phyloP scores from a whole-genome alignment of 1,284 basidiomycete genomes.

The Spongiforma sp. region DNA sequence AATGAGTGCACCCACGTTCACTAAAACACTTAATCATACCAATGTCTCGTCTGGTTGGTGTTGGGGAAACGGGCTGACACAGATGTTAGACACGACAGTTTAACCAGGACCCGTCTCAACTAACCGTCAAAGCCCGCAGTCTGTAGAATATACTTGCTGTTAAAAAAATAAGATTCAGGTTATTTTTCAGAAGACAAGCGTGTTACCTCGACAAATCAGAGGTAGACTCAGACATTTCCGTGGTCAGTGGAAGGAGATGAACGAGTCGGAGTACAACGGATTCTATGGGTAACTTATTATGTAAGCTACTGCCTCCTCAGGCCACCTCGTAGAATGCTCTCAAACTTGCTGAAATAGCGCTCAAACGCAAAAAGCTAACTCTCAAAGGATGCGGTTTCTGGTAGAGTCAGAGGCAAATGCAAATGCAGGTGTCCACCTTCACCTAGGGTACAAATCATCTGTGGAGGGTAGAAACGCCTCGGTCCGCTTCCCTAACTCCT shows the following conservation, averaged over 20 bases:
- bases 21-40: constrained; percentile 53
- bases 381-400: constrained; percentile 28
- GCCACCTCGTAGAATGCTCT: constrained; percentile 80
- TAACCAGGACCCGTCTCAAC: constrained; percentile 27
- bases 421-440: constrained; percentile 51
- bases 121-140: constrained; percentile 88
- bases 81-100: constrained; percentile 13
- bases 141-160: constrained; percentile 82
- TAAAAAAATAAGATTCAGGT: constrained; percentile 11
- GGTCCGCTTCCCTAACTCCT: constrained; percentile 49
- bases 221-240: constrained; percentile 70
- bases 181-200: not conserved
- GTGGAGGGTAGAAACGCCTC: constrained; percentile 57
- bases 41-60: constrained; percentile 94
- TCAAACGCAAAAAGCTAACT: constrained; percentile 82
- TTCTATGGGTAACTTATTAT: constrained; percentile 27
- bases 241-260: constrained; percentile 24
- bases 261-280: constrained; percentile 48
- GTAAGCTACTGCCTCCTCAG: constrained; percentile 23
- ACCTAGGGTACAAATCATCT: constrained; percentile 38
- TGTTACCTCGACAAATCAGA: constrained; percentile 58
- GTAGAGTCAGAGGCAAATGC: constrained; percentile 17
- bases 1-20: constrained; percentile 12
- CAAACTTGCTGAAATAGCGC: constrained; percentile 86
- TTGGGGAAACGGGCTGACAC: constrained; percentile 90